Evolutionary conservation across 176 grass and related monocot species (phyloP).

Genomic region (Triticum urartu): DNA sequence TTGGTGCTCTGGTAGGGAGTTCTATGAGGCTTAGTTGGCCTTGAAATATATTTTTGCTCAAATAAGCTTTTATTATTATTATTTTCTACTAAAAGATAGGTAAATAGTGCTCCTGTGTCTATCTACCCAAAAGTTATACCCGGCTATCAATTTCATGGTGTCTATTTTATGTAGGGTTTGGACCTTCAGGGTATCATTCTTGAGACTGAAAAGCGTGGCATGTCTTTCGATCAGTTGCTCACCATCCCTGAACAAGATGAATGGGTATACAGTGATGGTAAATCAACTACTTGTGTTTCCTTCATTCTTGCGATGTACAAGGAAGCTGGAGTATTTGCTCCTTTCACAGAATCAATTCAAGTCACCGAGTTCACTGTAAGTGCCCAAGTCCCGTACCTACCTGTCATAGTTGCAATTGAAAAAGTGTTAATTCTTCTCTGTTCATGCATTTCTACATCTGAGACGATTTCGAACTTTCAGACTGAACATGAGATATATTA

Average conservation of each 20-base stretch:
- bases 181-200: conserved; percentile 80
- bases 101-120: not conserved
- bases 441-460: not conserved
- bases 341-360: conserved; percentile 78
- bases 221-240: conserved; percentile 95
- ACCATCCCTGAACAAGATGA: conserved; percentile 95
- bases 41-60: conserved; percentile 2
- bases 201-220: conserved; percentile 83
- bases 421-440: not conserved
- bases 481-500: not conserved
- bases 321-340: conserved; percentile 80
- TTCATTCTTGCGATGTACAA: conserved; percentile 97
- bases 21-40: not conserved
- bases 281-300: conserved; percentile 94
- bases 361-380: conserved; percentile 98
- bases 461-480: not conserved
- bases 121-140: conserved; percentile 1
- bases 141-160: conserved; percentile 25
- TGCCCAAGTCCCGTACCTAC: not conserved
- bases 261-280: conserved; percentile 96
- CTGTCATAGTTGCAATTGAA: conserved; percentile 1
- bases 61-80: conserved; percentile 2
- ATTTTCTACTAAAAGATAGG: not conserved
- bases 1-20: not conserved
- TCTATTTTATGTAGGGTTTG: conserved; percentile 56